Evolutionary conservation across 768 basidiomycete genomes (phyloP).

Genomic region (Lyophyllum atratum): DNA sequence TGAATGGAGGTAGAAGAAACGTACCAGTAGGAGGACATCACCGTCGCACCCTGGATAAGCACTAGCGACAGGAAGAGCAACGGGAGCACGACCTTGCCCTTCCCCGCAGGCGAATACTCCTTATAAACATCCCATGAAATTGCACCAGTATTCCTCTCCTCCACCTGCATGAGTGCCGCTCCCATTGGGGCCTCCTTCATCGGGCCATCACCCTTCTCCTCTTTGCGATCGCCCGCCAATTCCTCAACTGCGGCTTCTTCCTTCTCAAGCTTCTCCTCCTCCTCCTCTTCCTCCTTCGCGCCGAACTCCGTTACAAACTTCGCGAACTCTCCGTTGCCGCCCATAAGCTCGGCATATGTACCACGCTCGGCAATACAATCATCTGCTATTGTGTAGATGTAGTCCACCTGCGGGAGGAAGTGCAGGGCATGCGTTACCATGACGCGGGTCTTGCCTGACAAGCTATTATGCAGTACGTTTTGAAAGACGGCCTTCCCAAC

Average conservation of each 20-base stretch:
- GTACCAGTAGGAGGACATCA: slow-evolving; percentile 77
- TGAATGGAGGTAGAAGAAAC: slow-evolving; percentile 18
- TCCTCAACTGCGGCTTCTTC: slow-evolving; percentile 44
- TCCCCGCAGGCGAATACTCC: slow-evolving; percentile 70
- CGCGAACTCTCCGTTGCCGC: slow-evolving; percentile 64
- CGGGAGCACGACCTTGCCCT: slow-evolving; percentile 66
- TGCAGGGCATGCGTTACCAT: slow-evolving; percentile 93
- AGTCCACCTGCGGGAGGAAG: slow-evolving; percentile 86
- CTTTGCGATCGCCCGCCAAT: slow-evolving; percentile 24
- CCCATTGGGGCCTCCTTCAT: slow-evolving; percentile 43
- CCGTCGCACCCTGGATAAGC: slow-evolving; percentile 67
- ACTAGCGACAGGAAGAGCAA: slow-evolving; percentile 60
- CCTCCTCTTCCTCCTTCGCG: slow-evolving; percentile 57
- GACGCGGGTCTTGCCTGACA: slow-evolving; percentile 74
- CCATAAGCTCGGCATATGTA: slow-evolving; percentile 73
- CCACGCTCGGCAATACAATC: slow-evolving; percentile 82
- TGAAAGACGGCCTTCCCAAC: slow-evolving; percentile 88
- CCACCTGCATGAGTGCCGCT: slow-evolving; percentile 73
- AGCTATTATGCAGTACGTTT: slow-evolving; percentile 70
- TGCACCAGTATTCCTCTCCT: slow-evolving; percentile 81
- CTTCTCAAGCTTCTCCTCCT: slow-evolving; percentile 45
- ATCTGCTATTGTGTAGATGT: slow-evolving; percentile 77
- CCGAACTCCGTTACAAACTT: slow-evolving; percentile 80
- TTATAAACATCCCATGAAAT: slow-evolving; percentile 56
- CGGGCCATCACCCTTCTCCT: slow-evolving; percentile 33